phyloP scores from a whole-genome alignment of 192 early-diverging fungal genomes.

The Coemansia sp. region DNA sequence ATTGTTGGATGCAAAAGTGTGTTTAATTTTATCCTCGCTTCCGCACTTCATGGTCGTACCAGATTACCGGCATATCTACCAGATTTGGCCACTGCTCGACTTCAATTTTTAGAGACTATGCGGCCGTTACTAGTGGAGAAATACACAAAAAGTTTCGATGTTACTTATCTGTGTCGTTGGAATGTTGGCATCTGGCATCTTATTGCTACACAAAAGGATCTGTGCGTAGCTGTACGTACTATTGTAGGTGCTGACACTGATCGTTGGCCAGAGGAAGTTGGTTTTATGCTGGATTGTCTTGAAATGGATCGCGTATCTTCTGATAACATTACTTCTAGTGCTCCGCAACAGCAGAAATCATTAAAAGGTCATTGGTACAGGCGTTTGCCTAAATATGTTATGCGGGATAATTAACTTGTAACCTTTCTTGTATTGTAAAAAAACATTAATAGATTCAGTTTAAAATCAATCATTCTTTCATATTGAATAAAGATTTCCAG shows the following conservation, averaged over 20 bases:
- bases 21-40: conserved; percentile 34
- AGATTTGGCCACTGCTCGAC: conserved; percentile 34
- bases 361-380: conserved; percentile 31
- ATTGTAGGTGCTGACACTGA: conserved; percentile 47
- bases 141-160: conserved; percentile 31
- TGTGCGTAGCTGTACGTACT: conserved; percentile 24
- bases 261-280: conserved; percentile 40
- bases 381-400: conserved; percentile 42
- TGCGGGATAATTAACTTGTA: not conserved
- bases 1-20: conserved; percentile 36
- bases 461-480: too few species aligned
- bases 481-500: too few species aligned
- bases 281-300: conserved; percentile 38
- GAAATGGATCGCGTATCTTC: conserved; percentile 1
- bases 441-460: too few species aligned
- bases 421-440: not conserved
- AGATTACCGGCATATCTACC: conserved; percentile 42
- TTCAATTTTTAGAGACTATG: conserved; percentile 19
- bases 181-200: conserved; percentile 43
- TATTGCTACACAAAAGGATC: conserved; percentile 32
- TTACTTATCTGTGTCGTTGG: conserved; percentile 44
- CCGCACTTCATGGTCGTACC: conserved; percentile 14
- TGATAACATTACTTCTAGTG: not conserved
- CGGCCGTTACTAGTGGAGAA: conserved; percentile 22
- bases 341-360: not conserved